Conservation (phyloP, 192 early-diverging fungal genomes). For the Backusella parvicylindrica region DNA sequence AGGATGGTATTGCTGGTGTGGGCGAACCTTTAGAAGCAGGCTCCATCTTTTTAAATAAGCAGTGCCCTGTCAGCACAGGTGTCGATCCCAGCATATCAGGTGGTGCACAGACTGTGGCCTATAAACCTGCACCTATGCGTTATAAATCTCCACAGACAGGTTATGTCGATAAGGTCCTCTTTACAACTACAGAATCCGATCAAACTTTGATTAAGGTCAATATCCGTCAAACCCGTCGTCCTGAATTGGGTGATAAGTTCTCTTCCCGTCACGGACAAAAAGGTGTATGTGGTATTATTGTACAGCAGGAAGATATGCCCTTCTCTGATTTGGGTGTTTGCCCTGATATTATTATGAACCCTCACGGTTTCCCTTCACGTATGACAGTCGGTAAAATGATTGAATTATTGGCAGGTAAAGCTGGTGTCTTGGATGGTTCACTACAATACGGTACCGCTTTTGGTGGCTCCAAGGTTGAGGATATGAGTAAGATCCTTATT, state of each 20-base stretch:
- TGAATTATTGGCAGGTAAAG: conserved; percentile 94
- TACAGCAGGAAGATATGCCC: conserved; percentile 97
- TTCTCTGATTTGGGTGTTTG: conserved; percentile 87
- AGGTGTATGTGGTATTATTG: conserved; percentile 95
- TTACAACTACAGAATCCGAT: conserved; percentile 91
- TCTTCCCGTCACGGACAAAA: conserved; percentile 98
- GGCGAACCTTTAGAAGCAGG: conserved; percentile 76
- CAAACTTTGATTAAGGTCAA: conserved; percentile 89
- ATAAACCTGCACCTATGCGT: conserved; percentile 68
- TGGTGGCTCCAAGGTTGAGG: conserved; percentile 91
- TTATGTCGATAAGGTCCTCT: conserved; percentile 88
- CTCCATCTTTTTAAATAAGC: conserved; percentile 80
- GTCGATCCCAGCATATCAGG: conserved; percentile 51
- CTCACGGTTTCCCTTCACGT: conserved; percentile 96
- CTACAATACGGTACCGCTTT: conserved; percentile 96
- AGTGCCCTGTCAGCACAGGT: conserved; percentile 75
- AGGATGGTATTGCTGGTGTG: conserved; percentile 87
- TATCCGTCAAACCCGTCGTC: conserved; percentile 89
- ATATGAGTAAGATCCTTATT: conserved; percentile 91
- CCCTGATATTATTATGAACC: conserved; percentile 99
- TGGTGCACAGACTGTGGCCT: conserved; percentile 52
- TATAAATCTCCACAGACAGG: conserved; percentile 91
- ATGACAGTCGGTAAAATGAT: conserved; percentile 99
- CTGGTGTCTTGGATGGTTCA: conserved; percentile 87
- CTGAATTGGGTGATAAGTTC: conserved; percentile 98